Percentiles rank a stretch among this genome's conserved stretches.
These are phyloP conservation scores for Calocera viscosa DNA, from an alignment of 768 basidiomycete genomes.

Conservation along the genomic window DNA sequence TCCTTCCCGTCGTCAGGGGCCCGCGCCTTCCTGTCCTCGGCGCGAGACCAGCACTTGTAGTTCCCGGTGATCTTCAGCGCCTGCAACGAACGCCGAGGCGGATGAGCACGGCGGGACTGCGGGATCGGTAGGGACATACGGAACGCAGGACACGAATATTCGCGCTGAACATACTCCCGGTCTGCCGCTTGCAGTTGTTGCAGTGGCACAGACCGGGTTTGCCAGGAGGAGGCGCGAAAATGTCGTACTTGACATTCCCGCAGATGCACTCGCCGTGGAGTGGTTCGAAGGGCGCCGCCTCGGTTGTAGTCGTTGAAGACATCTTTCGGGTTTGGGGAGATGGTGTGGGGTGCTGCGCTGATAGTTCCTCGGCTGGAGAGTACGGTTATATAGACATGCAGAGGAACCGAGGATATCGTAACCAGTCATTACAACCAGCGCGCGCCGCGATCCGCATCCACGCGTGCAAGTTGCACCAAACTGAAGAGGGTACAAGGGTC, in stretches of 20 bases:
- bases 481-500: too few relatives aligned
- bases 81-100: not conserved
- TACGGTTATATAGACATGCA: too few relatives aligned
- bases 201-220: not conserved
- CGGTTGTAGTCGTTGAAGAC: not conserved
- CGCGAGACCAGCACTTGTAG: not conserved
- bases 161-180: not conserved
- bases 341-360: not conserved
- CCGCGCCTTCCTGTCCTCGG: not conserved
- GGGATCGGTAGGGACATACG: not conserved
- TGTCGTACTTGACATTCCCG: not conserved
- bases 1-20: not conserved
- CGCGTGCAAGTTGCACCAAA: too few relatives aligned
- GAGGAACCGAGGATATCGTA: too few relatives aligned
- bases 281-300: not conserved
- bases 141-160: not conserved
- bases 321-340: not conserved
- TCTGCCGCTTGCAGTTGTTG: slow-evolving; percentile 1
- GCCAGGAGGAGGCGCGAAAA: not conserved
- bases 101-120: not conserved
- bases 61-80: not conserved
- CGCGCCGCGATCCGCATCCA: too few relatives aligned
- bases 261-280: not conserved
- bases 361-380: too few relatives aligned
- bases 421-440: too few relatives aligned